Evolutionary conservation across 768 basidiomycete genomes (phyloP), one percentile per base, ranked within the genome.

Genomic region (Hygrocybe punicea): DNA sequence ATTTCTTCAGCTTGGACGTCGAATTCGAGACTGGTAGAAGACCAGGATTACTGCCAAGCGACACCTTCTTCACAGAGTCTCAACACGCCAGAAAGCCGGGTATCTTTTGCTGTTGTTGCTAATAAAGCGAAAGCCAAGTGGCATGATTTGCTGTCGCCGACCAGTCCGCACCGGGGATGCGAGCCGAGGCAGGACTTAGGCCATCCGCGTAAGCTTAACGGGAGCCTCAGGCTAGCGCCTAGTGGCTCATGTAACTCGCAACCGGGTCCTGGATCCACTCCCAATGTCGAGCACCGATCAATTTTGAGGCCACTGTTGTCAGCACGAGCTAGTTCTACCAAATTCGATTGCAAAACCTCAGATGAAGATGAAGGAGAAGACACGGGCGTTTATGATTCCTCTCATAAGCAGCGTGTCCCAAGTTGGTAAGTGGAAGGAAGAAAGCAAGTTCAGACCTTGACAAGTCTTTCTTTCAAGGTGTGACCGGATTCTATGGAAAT

Each of bases 401-500:
- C 90, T 9, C 76, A 82, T 63, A 92, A 93, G 69, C 81, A 84
- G 63, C 84, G 91, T 17, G 91, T 92, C 23, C 91, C 91, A 5
- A 90, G 89, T 68, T 92, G 91, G 91, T 88, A 62, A 48, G 83
- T 53, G 11, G 34, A 44, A 16, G 10, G 23, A 35, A 6, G 13
- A 10, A 23, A 45, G 45, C 24, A 44, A 40, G 52, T 45, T 24
- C 45, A 56, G 36, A 29, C 42, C 17, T 44, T 29, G 6, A 24
- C 24, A 19, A 34, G 24, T n/a, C 29, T 33, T 24, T 42, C 5
- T 37, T 37, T 57, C 6, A 52, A 89, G 88, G 88, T 93, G 91
- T 64, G 91, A 93, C 67, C 84, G 91, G 17, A 89, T 93, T 45
- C 71, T 93, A 4, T 92, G 85, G 84, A 93, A 91, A 69, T 79